phyloP scores from a whole-genome alignment of 1,284 basidiomycete species.

The Hortiboletus rubellus region DNA sequence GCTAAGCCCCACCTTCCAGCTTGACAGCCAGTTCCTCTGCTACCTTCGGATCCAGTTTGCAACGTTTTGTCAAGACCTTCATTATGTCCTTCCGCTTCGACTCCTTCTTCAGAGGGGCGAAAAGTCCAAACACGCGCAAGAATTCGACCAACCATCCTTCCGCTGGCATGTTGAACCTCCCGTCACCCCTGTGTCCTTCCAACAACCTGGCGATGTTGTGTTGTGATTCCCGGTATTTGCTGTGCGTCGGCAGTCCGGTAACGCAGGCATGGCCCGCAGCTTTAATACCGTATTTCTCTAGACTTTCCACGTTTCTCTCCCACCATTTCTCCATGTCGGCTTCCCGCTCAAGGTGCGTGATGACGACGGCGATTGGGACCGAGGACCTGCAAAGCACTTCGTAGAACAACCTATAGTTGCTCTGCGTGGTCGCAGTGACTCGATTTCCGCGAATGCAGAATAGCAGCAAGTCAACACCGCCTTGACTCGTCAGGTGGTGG shows the following conservation, averaged over 20 bases:
- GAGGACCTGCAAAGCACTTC: slow-evolving; percentile 34
- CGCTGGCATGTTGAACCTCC: slow-evolving; percentile 30
- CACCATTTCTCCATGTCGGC: slow-evolving; percentile 34
- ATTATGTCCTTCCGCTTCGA: slow-evolving; percentile 27
- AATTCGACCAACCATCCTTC: slow-evolving; percentile 29
- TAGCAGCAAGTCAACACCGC: slow-evolving; percentile 40
- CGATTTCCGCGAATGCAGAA: slow-evolving; percentile 41
- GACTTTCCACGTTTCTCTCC: slow-evolving; percentile 23
- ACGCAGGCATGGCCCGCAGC: slow-evolving; percentile 32
- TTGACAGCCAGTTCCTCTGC: slow-evolving; percentile 24
- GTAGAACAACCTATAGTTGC: slow-evolving; percentile 41
- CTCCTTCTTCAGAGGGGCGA: slow-evolving; percentile 24
- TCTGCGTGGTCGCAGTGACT: slow-evolving; percentile 33
- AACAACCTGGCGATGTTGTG: slow-evolving; percentile 21
- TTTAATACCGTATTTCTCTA: slow-evolving; percentile 29
- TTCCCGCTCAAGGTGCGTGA: slow-evolving; percentile 43
- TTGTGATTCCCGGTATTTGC: slow-evolving; percentile 29
- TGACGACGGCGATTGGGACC: slow-evolving; percentile 40
- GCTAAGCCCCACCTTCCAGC: slow-evolving; percentile 10
- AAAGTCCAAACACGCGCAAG: slow-evolving; percentile 29
- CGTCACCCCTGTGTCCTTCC: slow-evolving; percentile 9
- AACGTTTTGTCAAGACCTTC: slow-evolving; percentile 31
- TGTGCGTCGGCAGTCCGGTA: slow-evolving; percentile 29
- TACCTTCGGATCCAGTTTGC: slow-evolving; percentile 20
- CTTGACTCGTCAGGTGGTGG: slow-evolving; percentile 25